Base-by-base conservation (phyloP, 768 basidiomycete species). In the Russula sp. region DNA sequence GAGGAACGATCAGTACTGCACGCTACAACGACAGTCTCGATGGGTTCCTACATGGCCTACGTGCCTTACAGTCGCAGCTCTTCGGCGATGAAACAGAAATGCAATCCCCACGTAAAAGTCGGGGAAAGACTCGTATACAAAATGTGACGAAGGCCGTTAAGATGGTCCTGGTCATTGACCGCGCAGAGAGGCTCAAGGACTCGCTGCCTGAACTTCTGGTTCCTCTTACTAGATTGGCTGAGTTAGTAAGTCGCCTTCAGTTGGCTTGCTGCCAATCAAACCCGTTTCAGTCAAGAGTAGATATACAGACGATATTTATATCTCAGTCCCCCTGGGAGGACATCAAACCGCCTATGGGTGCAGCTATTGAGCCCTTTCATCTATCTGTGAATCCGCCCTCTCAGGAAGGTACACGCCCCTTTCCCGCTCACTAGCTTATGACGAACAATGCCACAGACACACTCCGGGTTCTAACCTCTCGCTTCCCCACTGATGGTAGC, bases 271-370 rank as follows among this genome's bases (percentile, higher is more conserved):
- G 36, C 49, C 35, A 46, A 25, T 47, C 34, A 46, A 20, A 32
- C 38, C 36, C 13, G 34, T 16, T 64, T 9, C 62, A 90, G 89
- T 73, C 86, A 14, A 78, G 75, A 56, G 71, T 86, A 9, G 80
- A 84, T 34, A 65, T 90, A 35, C 79, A 78, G 1, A 80, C 84
- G 0, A 73, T 91, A 5, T 78, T 90, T 53, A 68, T 88, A 18
- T 90, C 88, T 1, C 78, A 80, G 54, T 77, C 81, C 9, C 77
- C 78, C 14, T 92, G 90, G 90, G 82, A 85, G 56, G 83, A 88
- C 61, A 79, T 90, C 51, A 79, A 82, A n/a, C 88, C 88, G 2
- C 71, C 83, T 0, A 70, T 86, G 0, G 88, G 87, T 8, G 84
- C 86, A 6, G 80, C 88, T 3, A 83, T 84, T 0, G 87, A 90